These are phyloP conservation scores for Posidonia australis DNA, from an alignment of 106 monocot genomes.

Conservation along the genomic window DNA sequence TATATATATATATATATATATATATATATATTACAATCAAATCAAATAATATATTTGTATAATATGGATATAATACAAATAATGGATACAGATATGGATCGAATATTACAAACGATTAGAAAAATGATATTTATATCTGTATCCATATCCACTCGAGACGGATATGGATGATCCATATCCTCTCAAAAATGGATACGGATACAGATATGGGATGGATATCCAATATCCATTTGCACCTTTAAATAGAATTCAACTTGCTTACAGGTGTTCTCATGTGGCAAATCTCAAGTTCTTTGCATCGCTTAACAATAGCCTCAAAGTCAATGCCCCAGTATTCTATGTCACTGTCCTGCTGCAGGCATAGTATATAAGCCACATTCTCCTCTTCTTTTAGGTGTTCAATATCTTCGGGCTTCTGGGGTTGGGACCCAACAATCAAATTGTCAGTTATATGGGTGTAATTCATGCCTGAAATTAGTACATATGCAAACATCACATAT, in stretches of 20 bases:
- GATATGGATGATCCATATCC: too few relatives aligned
- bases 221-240: too few relatives aligned
- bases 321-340: conserved; percentile 84
- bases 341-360: conserved; percentile 84
- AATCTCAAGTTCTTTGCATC: conserved; percentile 62
- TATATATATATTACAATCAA: too few relatives aligned
- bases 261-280: conserved; percentile 79
- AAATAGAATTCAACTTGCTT: conserved; percentile 13
- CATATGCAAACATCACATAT: not conserved
- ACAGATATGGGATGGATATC: too few relatives aligned
- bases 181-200: too few relatives aligned
- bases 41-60: too few relatives aligned
- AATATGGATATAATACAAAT: too few relatives aligned
- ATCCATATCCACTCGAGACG: too few relatives aligned
- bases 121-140: too few relatives aligned
- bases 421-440: conserved; percentile 84
- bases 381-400: conserved; percentile 59
- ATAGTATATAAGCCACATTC: conserved; percentile 72
- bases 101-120: too few relatives aligned
- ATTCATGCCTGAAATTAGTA: conserved; percentile 62
- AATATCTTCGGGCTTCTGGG: conserved; percentile 90
- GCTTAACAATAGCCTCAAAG: conserved; percentile 44
- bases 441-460: conserved; percentile 59
- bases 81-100: too few relatives aligned
- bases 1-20: too few relatives aligned